Percentiles rank a stretch among this genome's conserved stretches.
Evolutionary conservation across 2,329 filamentous ascomycete genomes (phyloP).

Genomic region (Botrytis fragariae): DNA sequence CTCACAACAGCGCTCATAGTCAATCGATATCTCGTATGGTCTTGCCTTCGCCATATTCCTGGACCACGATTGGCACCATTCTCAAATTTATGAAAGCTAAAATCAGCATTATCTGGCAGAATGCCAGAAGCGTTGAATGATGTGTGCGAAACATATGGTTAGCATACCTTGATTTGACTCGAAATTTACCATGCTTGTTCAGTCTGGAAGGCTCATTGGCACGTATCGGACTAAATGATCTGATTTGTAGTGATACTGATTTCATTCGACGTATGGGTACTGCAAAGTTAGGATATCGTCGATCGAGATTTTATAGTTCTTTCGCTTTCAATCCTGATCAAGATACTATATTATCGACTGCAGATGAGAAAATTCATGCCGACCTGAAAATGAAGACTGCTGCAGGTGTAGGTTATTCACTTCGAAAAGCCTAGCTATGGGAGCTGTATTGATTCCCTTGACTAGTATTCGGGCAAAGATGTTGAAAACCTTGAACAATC

Average conservation of each 20-base stretch:
- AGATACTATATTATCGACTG: constrained; percentile 52
- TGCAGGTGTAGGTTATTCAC: constrained; percentile 42
- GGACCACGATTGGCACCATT: not conserved
- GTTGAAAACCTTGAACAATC: constrained; percentile 49
- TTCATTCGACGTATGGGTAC: constrained; percentile 28
- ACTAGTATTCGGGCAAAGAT: constrained; percentile 51
- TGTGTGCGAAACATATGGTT: constrained; percentile 2
- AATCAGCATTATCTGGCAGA: not conserved
- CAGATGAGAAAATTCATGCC: constrained; percentile 42
- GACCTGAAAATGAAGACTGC: constrained; percentile 49
- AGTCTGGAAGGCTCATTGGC: constrained; percentile 23
- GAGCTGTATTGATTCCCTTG: not conserved
- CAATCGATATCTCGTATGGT: not conserved
- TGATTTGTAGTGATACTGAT: constrained; percentile 28
- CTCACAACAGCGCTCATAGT: not conserved
- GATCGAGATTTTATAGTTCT: constrained; percentile 41
- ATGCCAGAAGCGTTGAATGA: not conserved
- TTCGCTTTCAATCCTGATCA: constrained; percentile 52
- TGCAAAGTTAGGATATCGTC: constrained; percentile 29
- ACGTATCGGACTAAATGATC: constrained; percentile 27
- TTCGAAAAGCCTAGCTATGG: too few species aligned
- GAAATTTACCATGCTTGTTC: not conserved
- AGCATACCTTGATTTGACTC: not conserved
- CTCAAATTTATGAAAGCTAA: not conserved
- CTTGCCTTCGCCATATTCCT: not conserved